Evolutionary conservation across 768 basidiomycete genomes (phyloP).

Genomic region (Lactarius hengduanensis): DNA sequence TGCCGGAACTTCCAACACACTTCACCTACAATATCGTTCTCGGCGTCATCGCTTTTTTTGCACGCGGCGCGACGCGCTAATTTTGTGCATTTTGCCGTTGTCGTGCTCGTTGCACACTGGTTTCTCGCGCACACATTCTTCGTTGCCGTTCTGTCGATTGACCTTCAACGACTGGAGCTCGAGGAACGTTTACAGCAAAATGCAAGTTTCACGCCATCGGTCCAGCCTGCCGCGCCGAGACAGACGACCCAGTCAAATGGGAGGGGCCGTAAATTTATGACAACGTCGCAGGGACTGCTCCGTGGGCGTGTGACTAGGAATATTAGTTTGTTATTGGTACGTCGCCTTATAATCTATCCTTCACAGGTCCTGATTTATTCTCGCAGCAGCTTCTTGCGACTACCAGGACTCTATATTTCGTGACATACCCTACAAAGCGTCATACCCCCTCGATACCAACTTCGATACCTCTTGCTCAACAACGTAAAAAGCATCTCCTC

Average conservation of each 20-base stretch:
- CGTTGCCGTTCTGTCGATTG: slow-evolving; percentile 90
- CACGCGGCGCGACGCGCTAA: slow-evolving; percentile 80
- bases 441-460: slow-evolving; percentile 25
- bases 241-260: slow-evolving; percentile 35
- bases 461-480: slow-evolving; percentile 20
- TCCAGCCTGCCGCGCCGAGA: slow-evolving; percentile 33
- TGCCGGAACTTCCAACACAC: slow-evolving; percentile 87
- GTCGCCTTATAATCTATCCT: slow-evolving; percentile 25
- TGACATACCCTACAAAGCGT: slow-evolving; percentile 51
- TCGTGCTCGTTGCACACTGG: slow-evolving; percentile 96
- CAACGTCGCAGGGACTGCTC: slow-evolving; percentile 47
- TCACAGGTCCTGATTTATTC: slow-evolving; percentile 4
- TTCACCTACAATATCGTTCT: slow-evolving; percentile 85
- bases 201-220: slow-evolving; percentile 49
- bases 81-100: slow-evolving; percentile 94
- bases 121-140: slow-evolving; percentile 97
- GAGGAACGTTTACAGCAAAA: slow-evolving; percentile 83
- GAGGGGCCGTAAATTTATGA: slow-evolving; percentile 44
- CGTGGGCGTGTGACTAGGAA: slow-evolving; percentile 72
- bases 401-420: slow-evolving; percentile 70
- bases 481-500: slow-evolving; percentile 24
- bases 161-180: slow-evolving; percentile 92
- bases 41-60: slow-evolving; percentile 69
- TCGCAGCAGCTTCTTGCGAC: slow-evolving; percentile 73
- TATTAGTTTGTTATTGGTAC: slow-evolving; percentile 74